phyloP scores from a whole-genome alignment of 805 yeast species.

The Hanseniaspora hatyaiensis region DNA sequence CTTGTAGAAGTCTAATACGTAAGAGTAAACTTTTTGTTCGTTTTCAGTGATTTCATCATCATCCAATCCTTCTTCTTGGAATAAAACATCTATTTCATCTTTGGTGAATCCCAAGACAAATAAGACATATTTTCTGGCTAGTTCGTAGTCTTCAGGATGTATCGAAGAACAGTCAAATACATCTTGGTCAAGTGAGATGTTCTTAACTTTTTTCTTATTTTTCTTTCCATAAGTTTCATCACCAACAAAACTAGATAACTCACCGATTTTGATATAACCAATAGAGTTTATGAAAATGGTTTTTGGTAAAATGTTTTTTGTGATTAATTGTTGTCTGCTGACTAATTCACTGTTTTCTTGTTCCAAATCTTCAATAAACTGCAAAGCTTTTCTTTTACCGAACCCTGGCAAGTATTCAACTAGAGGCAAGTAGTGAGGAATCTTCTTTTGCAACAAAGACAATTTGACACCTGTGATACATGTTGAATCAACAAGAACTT shows the following conservation, averaged over 20 bases:
- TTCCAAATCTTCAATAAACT: slow-evolving; percentile 70
- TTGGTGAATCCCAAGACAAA: slow-evolving; percentile 12
- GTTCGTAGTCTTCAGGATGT: slow-evolving; percentile 94
- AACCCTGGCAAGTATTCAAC: slow-evolving; percentile 79
- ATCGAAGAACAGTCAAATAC: slow-evolving; percentile 87
- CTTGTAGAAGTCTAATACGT: slow-evolving; percentile 11
- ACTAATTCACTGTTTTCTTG: slow-evolving; percentile 36
- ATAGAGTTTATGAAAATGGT: slow-evolving; percentile 84
- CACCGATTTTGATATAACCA: slow-evolving; percentile 70
- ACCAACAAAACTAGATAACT: slow-evolving; percentile 24
- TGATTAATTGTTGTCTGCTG: slow-evolving; percentile 82
- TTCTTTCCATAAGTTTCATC: slow-evolving; percentile 33
- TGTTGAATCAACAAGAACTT: slow-evolving; percentile 78
- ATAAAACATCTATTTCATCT: slow-evolving; percentile 10
- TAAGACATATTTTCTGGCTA: slow-evolving; percentile 79
- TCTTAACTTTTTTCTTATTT: slow-evolving; percentile 28
- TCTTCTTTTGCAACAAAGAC: slow-evolving; percentile 72
- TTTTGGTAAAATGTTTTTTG: slow-evolving; percentile 65
- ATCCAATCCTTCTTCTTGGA: slow-evolving; percentile 5
- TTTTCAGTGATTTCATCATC: slow-evolving; percentile 15
- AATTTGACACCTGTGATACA: slow-evolving; percentile 89
- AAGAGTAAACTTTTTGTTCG: slow-evolving; percentile 10
- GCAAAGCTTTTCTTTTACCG: slow-evolving; percentile 91
- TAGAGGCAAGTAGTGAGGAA: slow-evolving; percentile 51
- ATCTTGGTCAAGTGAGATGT: slow-evolving; percentile 44